Evolutionary conservation across 2,329 filamentous ascomycete genomes (phyloP).

Genomic region (Falciphora oryzae): DNA sequence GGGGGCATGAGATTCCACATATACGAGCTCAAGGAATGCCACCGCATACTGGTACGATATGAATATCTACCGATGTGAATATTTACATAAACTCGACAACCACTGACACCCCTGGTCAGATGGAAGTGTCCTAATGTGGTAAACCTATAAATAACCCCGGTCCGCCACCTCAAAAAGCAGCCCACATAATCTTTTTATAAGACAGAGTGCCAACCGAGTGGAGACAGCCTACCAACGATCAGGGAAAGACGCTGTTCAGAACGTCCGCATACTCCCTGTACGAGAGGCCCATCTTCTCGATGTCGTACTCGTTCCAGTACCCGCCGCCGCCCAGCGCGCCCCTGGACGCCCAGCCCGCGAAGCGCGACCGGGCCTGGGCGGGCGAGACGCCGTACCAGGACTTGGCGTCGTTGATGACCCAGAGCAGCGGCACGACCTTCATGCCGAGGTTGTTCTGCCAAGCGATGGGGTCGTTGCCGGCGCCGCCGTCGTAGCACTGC

Average conservation of each 20-base stretch:
- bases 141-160: not conserved
- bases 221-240: not conserved
- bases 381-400: conserved; percentile 31
- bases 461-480: conserved; percentile 31
- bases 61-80: not conserved
- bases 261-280: conserved; percentile 29
- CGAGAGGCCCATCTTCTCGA: conserved; percentile 36
- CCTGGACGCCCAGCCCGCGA: conserved; percentile 27
- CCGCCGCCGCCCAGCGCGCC: conserved; percentile 31
- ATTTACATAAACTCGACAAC: not conserved
- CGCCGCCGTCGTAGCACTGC: conserved; percentile 40
- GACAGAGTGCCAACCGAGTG: no score
- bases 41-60: not conserved
- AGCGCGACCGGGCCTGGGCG: conserved; percentile 29
- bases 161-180: not conserved
- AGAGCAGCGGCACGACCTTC: conserved; percentile 36
- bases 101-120: not conserved
- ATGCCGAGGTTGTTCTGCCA: conserved; percentile 33
- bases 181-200: no score
- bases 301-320: conserved; percentile 42
- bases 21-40: not conserved
- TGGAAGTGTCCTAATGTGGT: not conserved
- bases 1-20: not conserved
- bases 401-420: conserved; percentile 42
- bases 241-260: conserved; percentile 18